Evolutionary conservation across 352 stramenopile species (phyloP).

Genomic region (Phytophthora ramorum): DNA sequence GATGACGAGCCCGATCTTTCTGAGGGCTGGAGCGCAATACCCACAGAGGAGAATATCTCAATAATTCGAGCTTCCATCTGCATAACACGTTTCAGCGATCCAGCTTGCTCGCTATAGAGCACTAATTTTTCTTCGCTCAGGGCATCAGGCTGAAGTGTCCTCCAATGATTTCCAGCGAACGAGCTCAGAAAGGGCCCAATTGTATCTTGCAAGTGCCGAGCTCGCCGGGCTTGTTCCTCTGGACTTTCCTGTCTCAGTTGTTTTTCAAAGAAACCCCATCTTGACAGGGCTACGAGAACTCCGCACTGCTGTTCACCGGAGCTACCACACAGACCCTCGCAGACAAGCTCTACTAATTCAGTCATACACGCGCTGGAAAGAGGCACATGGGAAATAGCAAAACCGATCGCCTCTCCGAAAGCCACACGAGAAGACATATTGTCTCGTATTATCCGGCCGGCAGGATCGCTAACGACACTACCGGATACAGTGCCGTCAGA

Average conservation of each 20-base stretch:
- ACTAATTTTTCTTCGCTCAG: not conserved
- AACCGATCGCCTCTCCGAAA: conserved; percentile 68
- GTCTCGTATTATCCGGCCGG: conserved; percentile 7
- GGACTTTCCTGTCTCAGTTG: conserved; percentile 8
- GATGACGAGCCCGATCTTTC: conserved; percentile 19
- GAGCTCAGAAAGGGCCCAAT: conserved; percentile 36
- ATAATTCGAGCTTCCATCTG: conserved; percentile 67
- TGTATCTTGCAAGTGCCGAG: conserved; percentile 30
- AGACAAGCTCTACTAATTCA: conserved; percentile 32
- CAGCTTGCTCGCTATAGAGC: conserved; percentile 64
- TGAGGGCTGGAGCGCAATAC: conserved; percentile 35
- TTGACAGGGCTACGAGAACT: conserved; percentile 53
- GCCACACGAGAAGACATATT: conserved; percentile 46
- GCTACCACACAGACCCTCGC: conserved; percentile 37
- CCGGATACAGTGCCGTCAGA: not conserved
- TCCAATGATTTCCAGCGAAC: conserved; percentile 62
- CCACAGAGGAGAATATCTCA: conserved; percentile 50
- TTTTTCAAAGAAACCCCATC: conserved; percentile 61
- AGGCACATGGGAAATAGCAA: conserved; percentile 44
- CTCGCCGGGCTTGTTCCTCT: conserved; percentile 9
- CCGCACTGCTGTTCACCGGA: conserved; percentile 73
- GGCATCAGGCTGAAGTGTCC: conserved; percentile 15
- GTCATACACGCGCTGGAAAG: conserved; percentile 19
- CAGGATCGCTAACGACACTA: conserved; percentile 3
- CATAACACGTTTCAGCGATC: conserved; percentile 52